phyloP scores from a whole-genome alignment of 176 grass and related monocot genomes.

The Oryza nivara region DNA sequence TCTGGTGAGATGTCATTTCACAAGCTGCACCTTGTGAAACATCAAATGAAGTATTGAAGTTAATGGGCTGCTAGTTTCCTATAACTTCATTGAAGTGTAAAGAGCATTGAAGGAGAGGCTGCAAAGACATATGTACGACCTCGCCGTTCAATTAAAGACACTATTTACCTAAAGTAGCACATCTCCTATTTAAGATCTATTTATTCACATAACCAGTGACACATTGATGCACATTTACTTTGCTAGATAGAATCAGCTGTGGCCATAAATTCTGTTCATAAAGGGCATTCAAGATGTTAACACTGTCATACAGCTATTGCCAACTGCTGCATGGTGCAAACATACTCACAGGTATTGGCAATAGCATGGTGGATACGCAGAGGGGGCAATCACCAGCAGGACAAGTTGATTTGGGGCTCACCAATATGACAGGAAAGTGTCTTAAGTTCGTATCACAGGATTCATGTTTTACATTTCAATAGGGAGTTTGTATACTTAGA shows the following conservation, averaged over 20 bases:
- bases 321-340: slow-evolving; percentile 47
- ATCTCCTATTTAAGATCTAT: slow-evolving; percentile 44
- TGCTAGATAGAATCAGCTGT: slow-evolving; percentile 46
- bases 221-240: slow-evolving; percentile 59
- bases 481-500: neutral
- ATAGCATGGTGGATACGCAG: slow-evolving; percentile 9
- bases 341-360: slow-evolving; percentile 38
- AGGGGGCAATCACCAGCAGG: slow-evolving; percentile 7
- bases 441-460: neutral
- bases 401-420: slow-evolving; percentile 17
- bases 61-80: slow-evolving; percentile 46
- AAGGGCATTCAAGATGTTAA: slow-evolving; percentile 60
- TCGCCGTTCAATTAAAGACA: slow-evolving; percentile 31
- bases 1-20: slow-evolving; percentile 58
- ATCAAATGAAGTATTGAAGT: slow-evolving; percentile 42
- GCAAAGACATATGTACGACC: slow-evolving; percentile 28
- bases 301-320: slow-evolving; percentile 44
- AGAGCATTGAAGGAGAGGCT: slow-evolving; percentile 51
- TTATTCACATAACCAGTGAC: slow-evolving; percentile 37
- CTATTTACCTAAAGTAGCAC: slow-evolving; percentile 48
- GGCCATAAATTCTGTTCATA: slow-evolving; percentile 49
- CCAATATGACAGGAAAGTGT: neutral
- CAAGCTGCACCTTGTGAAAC: slow-evolving; percentile 38
- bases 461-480: slow-evolving; percentile 27
- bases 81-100: slow-evolving; percentile 39